Evolutionary conservation across 345 rosid genomes (phyloP), one percentile per base, ranked within the genome.

Genomic region (Passiflora organensis): DNA sequence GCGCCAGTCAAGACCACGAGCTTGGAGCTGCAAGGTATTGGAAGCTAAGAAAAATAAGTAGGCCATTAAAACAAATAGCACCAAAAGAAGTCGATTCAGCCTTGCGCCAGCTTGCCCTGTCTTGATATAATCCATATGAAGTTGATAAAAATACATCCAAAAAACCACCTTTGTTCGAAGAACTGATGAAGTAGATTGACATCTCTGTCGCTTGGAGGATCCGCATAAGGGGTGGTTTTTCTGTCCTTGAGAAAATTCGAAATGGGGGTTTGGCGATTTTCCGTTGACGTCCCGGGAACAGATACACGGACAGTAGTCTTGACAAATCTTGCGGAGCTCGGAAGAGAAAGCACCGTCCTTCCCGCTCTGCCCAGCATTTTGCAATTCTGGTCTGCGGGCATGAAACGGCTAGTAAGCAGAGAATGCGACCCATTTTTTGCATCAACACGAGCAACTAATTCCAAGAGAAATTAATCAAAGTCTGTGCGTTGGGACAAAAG

Each of bases 1-100:
- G 98, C 96, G 69, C 96, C 98, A 0, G 93, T 91, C 79, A 91
- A 55, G 42, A 87, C 82, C 59, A 80, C 58, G 19, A 91, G 88
- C 56, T 79, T 88, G 19, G 72, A 68, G 60, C 98, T 91, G 77
- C 61, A 72, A 4, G 12, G n/a, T 13, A 39, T 4, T 39, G 5
- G 1, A 45, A 8, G 58, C 13, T 44, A 16, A 19, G 34, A 21
- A 16, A 46, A 32, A 61, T 5, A 14, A 14, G 13, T 39, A 39
- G 43, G n/a, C 43, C 13, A 10, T 5, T 5, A 14, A 10, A 10
- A 39, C 39, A n/a, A 8, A 34, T 8, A 20, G 8, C 22, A 23
- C 5, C 47, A 9, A 56, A 56, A n/a, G 12, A 5, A 32, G n/a
- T 50, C 13, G 32, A 43, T 17, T 12, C 1, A 38, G 22, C n/a